Evolutionary conservation across 2,329 filamentous ascomycete genomes (phyloP).

Genomic region (Calonectria ilicicola): DNA sequence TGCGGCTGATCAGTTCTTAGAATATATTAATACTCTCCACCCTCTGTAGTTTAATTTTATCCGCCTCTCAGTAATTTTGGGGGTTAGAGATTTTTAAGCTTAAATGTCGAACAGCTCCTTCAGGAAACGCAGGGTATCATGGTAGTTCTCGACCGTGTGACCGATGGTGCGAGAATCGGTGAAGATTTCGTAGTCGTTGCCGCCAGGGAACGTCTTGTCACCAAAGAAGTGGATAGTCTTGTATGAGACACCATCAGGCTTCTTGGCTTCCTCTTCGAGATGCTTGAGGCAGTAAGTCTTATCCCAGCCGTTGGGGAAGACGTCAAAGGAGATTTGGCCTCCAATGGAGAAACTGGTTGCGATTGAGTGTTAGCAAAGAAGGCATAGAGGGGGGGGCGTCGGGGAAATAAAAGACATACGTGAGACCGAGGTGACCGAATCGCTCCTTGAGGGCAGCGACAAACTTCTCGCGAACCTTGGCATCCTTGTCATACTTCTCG

Average conservation of each 20-base stretch:
- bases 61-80: neutral
- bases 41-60: neutral
- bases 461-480: slow-evolving; percentile 82
- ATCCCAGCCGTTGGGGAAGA: slow-evolving; percentile 97
- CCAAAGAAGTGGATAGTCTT: slow-evolving; percentile 97
- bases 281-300: slow-evolving; percentile 97
- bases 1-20: neutral
- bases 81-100: slow-evolving; percentile 12
- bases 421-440: slow-evolving; percentile 87
- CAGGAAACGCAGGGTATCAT: slow-evolving; percentile 83
- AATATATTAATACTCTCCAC: neutral
- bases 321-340: slow-evolving; percentile 97
- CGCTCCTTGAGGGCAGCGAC: slow-evolving; percentile 81
- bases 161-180: slow-evolving; percentile 84
- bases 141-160: slow-evolving; percentile 83
- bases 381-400: neutral
- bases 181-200: slow-evolving; percentile 97
- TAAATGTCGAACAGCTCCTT: slow-evolving; percentile 83
- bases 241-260: slow-evolving; percentile 79
- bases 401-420: slow-evolving; percentile 65
- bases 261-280: slow-evolving; percentile 82
- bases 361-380: slow-evolving; percentile 17
- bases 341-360: slow-evolving; percentile 85
- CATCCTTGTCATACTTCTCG: slow-evolving; percentile 81
- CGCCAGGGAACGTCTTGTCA: slow-evolving; percentile 91